These are phyloP conservation scores for Persicaria maculosa DNA, from an alignment of 148 eudicot species.

Conservation along the genomic window DNA sequence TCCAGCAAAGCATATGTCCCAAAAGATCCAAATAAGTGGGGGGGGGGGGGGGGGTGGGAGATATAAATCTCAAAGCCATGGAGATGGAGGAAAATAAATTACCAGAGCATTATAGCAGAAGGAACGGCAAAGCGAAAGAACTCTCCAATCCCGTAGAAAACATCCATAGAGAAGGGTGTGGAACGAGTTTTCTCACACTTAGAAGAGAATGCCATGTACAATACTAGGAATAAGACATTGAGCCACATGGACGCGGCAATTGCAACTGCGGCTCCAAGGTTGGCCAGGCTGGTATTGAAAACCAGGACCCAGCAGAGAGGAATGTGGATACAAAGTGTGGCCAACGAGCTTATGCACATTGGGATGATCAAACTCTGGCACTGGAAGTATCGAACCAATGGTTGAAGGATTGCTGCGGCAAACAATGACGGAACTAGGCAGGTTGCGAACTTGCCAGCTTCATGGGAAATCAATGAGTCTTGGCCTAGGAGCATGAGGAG, in stretches of 20 bases:
- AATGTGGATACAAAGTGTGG: constrained; percentile 20
- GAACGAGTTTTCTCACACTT: constrained; percentile 29
- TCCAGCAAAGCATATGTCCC: too few relatives aligned
- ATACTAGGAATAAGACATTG: constrained; percentile 22
- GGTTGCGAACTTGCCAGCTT: constrained; percentile 28
- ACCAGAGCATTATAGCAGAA: constrained; percentile 51
- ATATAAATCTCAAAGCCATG: too few relatives aligned
- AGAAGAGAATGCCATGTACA: constrained; percentile 30
- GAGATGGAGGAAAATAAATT: not conserved
- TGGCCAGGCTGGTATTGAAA: constrained; percentile 29
- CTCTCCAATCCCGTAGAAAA: constrained; percentile 21
- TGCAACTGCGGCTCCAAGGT: constrained; percentile 30
- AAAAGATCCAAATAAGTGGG: too few relatives aligned
- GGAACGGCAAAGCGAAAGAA: constrained; percentile 41
- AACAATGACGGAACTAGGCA: constrained; percentile 30
- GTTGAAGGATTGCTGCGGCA: constrained; percentile 28
- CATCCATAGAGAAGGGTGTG: constrained; percentile 22
- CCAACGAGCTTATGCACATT: constrained; percentile 22
- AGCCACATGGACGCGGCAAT: constrained; percentile 31
- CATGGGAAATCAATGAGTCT: constrained; percentile 18
- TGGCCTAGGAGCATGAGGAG: not conserved
- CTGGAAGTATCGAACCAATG: constrained; percentile 32
- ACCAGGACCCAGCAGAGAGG: constrained; percentile 34
- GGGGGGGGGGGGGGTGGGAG: too few relatives aligned
- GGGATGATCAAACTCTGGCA: constrained; percentile 36